Evolutionary conservation across 176 grass and related monocot species (phyloP), one percentile per base, ranked within the genome.

Genomic region (Elymus sibiricus): DNA sequence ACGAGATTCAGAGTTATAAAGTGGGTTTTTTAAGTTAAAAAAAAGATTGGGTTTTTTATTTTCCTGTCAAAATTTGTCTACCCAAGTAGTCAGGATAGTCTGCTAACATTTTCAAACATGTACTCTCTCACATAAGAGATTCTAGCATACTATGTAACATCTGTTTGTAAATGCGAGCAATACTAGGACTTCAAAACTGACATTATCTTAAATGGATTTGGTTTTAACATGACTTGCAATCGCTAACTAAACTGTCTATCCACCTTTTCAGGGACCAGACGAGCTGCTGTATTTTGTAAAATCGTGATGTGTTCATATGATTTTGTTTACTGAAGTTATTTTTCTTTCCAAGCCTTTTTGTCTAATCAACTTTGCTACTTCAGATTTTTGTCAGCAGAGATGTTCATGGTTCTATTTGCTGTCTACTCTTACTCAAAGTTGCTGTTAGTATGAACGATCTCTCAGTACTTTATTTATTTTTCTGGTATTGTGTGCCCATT

Each of bases 251-350:
- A 77, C 39, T 56, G 49, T 79, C 32, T 26, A 32, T 85, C 16
- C 12, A 76, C 81, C 21, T 85, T 72, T 89, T 79, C 88, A 98
- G 93, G 89, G 91, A 89, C 11, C 80, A 88, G 46, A 40, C 79
- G 10, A 86, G 89, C 49, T 98, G 95, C 72, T 93, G 55, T 74
- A 93, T 98, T 74, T 79, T 98, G 40, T 98, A 63, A 95, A 78
- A 72, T 68, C 73, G 22, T 81, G 68, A 43, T 80, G 66, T 70
- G 7, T 84, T 60, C 4, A 37, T 44, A 14, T 15, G 12, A 22
- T 31, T 77, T 64, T 88, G 76, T 78, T 91, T 86, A 43, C 75
- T 67, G 22, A 82, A 85, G 83, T 68, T 94, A 80, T 37, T 43
- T 32, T 60, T 39, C 67, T 83, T 80, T 67, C 74, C 9, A 70